Base-by-base conservation (phyloP, 1,139 yeast species). In the Pichia sp. region DNA sequence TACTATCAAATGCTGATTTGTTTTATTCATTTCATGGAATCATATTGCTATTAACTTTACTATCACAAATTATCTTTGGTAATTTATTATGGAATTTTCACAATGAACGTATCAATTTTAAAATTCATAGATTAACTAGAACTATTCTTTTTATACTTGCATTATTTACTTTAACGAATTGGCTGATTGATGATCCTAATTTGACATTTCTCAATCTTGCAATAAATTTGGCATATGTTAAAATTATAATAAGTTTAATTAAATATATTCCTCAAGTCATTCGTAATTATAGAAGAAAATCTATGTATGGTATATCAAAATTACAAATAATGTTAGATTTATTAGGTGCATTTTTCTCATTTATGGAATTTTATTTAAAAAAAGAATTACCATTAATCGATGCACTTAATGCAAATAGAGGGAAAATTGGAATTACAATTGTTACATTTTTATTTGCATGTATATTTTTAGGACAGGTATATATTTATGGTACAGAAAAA, bases 251-350 rank as follows among this genome's bases (percentile, higher is more conserved):
- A 70, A 76, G 82, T 46, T 61, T 77, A 28, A 65, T 76, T 47
- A 81, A 81, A 57, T 78, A 80, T 56, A 57, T 81, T 6, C 87
- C 87, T 0, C 87, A 81, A 56, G 71, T 80, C 5, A 53, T 64
- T 29, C 74, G 76, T 56, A 81, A 80, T 54, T 66, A 63, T 48
- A 67, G 67, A 39, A 69, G 86, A 42, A 66, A 68, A 49, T 74
- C 83, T 2, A 75, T 80, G 57, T 63, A 66, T 46, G 87, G 86
- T 0, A 77, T 78, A 57, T 74, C 85, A 4, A 74, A 74, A 41
- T 57, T 67, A 12, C 74, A 80, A 16, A 70, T 74, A 1, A 52
- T 63, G 11, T 60, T 78, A 30, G 87, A 81, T 61, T 55, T 75
- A 10, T 51, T 67, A 3, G 87, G 87, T 6, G 78, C 83, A 10